These are phyloP conservation scores for Lactarius akahatsu DNA, from an alignment of 768 basidiomycete genomes.

Conservation along the genomic window DNA sequence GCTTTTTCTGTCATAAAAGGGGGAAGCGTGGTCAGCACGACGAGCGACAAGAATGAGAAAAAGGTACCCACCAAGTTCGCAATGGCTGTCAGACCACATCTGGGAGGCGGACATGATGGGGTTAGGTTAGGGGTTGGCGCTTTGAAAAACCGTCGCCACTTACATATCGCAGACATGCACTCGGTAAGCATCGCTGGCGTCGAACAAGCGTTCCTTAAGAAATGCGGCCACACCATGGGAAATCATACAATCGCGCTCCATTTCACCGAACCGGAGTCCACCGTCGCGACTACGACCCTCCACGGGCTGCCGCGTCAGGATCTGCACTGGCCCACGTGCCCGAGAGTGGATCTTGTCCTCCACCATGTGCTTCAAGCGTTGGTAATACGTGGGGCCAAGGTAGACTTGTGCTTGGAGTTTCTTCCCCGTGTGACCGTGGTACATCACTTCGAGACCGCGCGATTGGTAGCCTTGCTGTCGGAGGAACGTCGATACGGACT, in stretches of 20 bases:
- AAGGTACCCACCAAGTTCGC: conserved; percentile 75
- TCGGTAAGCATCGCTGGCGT: conserved; percentile 90
- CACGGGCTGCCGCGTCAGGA: conserved; percentile 94
- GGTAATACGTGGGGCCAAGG: conserved; percentile 98
- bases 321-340: conserved; percentile 96
- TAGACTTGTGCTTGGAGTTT: conserved; percentile 98
- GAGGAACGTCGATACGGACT: conserved; percentile 92
- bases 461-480: conserved; percentile 92
- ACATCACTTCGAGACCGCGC: conserved; percentile 97
- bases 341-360: conserved; percentile 99
- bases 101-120: conserved; percentile 37
- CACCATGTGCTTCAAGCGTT: conserved; percentile 99
- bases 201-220: conserved; percentile 95
- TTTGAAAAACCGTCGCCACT: conserved; percentile 33
- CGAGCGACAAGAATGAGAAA: conserved; percentile 25
- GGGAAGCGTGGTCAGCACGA: conserved; percentile 21
- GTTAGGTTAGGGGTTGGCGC: conserved; percentile 4
- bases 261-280: conserved; percentile 99
- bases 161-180: conserved; percentile 96
- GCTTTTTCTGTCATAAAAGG: conserved; percentile 71
- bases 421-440: conserved; percentile 97
- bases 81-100: conserved; percentile 94
- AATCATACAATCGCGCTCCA: conserved; percentile 99
- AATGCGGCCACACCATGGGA: conserved; percentile 98
- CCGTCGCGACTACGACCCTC: conserved; percentile 99